Evolutionary conservation across 176 grass and related monocot genomes (phyloP).

Genomic region (Cenchrus purpureus): DNA sequence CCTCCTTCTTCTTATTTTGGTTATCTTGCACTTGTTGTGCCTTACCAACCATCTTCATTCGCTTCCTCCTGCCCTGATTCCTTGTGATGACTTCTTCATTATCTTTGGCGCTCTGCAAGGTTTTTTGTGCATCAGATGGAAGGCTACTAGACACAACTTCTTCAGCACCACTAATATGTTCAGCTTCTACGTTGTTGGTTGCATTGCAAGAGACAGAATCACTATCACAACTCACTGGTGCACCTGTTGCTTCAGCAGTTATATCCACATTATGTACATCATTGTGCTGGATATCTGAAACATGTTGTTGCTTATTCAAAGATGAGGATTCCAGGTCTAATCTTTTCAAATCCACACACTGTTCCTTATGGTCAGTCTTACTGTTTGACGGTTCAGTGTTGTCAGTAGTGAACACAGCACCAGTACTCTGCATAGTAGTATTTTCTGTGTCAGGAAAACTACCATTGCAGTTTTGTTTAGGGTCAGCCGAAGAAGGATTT

Average conservation of each 20-base stretch:
- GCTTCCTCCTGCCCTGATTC: constrained; percentile 47
- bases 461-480: constrained; percentile 32
- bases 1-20: constrained; percentile 46
- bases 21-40: constrained; percentile 41
- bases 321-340: constrained; percentile 38
- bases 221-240: constrained; percentile 43
- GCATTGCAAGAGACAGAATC: constrained; percentile 47
- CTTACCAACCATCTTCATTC: constrained; percentile 52
- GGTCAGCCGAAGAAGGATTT: constrained; percentile 44
- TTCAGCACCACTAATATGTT: constrained; percentile 43
- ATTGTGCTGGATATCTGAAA: constrained; percentile 35
- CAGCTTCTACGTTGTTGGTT: constrained; percentile 38
- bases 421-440: constrained; percentile 18
- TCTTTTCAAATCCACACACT: constrained; percentile 42
- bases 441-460: constrained; percentile 33
- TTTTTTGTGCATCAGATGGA: constrained; percentile 49
- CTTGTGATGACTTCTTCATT: constrained; percentile 44
- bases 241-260: constrained; percentile 30
- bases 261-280: constrained; percentile 46
- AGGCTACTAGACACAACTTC: constrained; percentile 44
- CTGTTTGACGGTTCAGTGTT: constrained; percentile 41
- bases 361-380: constrained; percentile 27
- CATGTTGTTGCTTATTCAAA: constrained; percentile 43
- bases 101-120: constrained; percentile 33
- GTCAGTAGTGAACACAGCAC: not conserved